A percentile compares a stretch with the other conserved stretches of the same genome.
These are phyloP conservation scores for Urochloa ruziziensis DNA, from an alignment of 176 grass and related monocot genomes.

Conservation along the genomic window DNA sequence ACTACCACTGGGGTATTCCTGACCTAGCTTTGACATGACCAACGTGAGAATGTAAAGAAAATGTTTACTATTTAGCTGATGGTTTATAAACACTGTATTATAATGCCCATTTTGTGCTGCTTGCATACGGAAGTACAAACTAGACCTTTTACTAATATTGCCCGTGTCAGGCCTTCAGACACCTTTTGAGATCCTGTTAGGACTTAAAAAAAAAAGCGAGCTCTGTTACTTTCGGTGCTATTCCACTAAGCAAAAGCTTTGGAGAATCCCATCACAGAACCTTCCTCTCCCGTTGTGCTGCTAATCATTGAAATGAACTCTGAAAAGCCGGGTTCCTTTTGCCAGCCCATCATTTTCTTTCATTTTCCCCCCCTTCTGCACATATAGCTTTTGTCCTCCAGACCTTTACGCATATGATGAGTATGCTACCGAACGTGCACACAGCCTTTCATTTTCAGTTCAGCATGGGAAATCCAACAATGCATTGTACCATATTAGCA, in stretches of 20 bases:
- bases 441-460: neutral
- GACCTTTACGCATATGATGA: neutral
- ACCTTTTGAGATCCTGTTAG: neutral
- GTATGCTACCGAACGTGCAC: neutral
- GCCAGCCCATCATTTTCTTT: neutral
- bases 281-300: neutral
- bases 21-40: neutral
- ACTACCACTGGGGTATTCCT: neutral
- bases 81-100: neutral
- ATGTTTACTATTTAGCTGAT: neutral
- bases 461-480: neutral
- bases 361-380: neutral
- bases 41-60: neutral
- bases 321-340: conserved; percentile 7
- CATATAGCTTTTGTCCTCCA: neutral
- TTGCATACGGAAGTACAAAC: neutral
- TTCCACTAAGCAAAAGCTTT: neutral
- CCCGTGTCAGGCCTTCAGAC: neutral
- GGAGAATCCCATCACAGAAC: conserved; percentile 1
- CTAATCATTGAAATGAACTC: conserved; percentile 15
- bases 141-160: neutral
- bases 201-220: neutral
- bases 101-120: neutral
- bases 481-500: neutral
- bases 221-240: neutral